phyloP scores from a whole-genome alignment of 495 filamentous ascomycete species.

The Sphaerosporella brunnea region DNA sequence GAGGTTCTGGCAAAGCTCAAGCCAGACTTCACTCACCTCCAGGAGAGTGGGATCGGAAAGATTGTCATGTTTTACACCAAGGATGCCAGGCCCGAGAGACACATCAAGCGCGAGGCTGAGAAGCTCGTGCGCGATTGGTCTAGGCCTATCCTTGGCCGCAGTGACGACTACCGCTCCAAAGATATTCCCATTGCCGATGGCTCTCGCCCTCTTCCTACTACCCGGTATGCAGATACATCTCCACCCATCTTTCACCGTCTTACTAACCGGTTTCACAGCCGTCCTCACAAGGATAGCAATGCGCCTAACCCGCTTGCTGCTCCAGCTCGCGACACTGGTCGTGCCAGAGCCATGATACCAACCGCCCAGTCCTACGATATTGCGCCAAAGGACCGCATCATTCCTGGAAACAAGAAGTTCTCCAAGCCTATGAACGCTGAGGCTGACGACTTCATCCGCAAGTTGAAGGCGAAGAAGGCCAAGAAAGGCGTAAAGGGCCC shows the following conservation, averaged over 20 bases:
- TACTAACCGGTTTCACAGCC: constrained; percentile 7
- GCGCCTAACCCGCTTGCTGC: constrained; percentile 2
- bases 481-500: no score
- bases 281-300: constrained; percentile 12
- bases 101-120: constrained; percentile 87
- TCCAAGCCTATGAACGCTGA: constrained; percentile 18
- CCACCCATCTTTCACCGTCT: not conserved
- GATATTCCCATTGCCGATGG: constrained; percentile 19
- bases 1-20: constrained; percentile 58
- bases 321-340: constrained; percentile 9
- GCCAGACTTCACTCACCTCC: constrained; percentile 73
- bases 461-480: constrained; percentile 25
- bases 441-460: constrained; percentile 24
- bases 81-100: constrained; percentile 64
- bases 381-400: constrained; percentile 17
- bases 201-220: not conserved
- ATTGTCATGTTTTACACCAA: constrained; percentile 92
- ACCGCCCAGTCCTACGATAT: constrained; percentile 19
- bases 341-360: constrained; percentile 23
- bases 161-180: constrained; percentile 51
- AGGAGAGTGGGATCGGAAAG: constrained; percentile 86
- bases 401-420: constrained; percentile 17
- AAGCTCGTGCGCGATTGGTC: constrained; percentile 86
- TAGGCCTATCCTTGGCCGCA: constrained; percentile 81
- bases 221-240: constrained; percentile 8